phyloP scores from a whole-genome alignment of 1,139 yeast species.

The Eremothecium cymbalariae region DNA sequence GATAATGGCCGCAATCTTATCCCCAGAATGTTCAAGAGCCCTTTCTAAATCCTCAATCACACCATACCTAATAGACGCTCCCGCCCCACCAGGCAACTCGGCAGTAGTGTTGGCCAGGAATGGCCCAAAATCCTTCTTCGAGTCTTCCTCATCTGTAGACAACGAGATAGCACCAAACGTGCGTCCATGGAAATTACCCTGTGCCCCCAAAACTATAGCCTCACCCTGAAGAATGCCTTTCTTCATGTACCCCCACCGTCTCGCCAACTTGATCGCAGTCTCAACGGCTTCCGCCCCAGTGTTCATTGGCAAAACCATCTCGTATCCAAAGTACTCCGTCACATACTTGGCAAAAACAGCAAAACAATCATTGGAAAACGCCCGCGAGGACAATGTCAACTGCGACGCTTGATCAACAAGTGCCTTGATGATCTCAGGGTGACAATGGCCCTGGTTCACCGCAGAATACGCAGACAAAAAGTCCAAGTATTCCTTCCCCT shows the following conservation, averaged over 20 bases:
- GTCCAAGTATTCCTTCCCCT: conserved; percentile 80
- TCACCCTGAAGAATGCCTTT: conserved; percentile 77
- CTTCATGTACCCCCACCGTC: conserved; percentile 93
- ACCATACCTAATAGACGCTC: conserved; percentile 56
- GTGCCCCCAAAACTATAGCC: conserved; percentile 82
- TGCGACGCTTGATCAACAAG: conserved; percentile 78
- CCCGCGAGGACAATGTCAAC: conserved; percentile 83
- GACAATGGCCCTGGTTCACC: conserved; percentile 97
- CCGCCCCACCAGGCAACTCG: conserved; percentile 46
- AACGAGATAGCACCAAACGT: conserved; percentile 91
- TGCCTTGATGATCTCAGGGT: conserved; percentile 83
- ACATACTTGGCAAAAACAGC: conserved; percentile 82
- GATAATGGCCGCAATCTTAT: conserved; percentile 81
- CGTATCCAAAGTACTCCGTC: conserved; percentile 84
- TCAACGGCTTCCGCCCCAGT: conserved; percentile 99
- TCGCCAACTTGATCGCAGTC: conserved; percentile 85
- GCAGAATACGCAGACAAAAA: conserved; percentile 92
- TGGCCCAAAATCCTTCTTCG: conserved; percentile 85
- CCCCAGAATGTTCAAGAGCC: conserved; percentile 80
- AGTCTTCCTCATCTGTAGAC: conserved; percentile 88
- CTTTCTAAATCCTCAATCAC: conserved; percentile 76
- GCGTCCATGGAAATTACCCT: conserved; percentile 91
- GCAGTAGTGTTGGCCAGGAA: conserved; percentile 81
- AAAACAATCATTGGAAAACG: conserved; percentile 84
- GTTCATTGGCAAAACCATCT: conserved; percentile 93